These are phyloP conservation scores for Dendrocalamus sinicus DNA, from an alignment of 176 grass and related monocot species.

Conservation along the genomic window DNA sequence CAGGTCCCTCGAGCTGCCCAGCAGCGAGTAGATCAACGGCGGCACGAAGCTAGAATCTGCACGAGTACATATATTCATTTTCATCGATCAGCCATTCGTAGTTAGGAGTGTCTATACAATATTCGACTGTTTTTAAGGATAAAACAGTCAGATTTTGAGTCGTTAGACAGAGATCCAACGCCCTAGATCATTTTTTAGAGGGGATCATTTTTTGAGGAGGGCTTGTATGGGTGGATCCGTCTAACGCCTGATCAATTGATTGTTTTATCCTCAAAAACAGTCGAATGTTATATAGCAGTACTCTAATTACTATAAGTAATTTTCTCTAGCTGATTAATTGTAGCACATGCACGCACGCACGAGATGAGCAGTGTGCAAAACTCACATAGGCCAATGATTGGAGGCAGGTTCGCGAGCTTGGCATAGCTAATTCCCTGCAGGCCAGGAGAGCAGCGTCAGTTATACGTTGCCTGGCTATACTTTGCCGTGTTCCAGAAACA, in stretches of 20 bases:
- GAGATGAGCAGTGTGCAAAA: not conserved
- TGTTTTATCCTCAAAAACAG: too few relatives aligned
- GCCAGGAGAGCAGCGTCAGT: constrained; percentile 5
- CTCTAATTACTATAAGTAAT: not conserved
- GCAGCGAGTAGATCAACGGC: constrained; percentile 88
- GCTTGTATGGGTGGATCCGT: too few relatives aligned
- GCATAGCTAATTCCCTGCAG: constrained; percentile 98
- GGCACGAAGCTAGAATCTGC: constrained; percentile 98
- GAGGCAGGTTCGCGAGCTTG: constrained; percentile 93
- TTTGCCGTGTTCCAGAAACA: not conserved
- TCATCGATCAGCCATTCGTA: not conserved
- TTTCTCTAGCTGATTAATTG: not conserved
- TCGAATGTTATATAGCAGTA: too few relatives aligned
- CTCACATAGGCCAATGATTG: constrained; percentile 96
- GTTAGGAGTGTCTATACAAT: too few relatives aligned
- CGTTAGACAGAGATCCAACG: too few relatives aligned
- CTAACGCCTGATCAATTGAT: too few relatives aligned
- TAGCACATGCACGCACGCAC: not conserved
- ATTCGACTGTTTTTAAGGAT: too few relatives aligned
- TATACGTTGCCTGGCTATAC: not conserved
- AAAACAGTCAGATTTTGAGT: too few relatives aligned
- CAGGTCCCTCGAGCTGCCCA: constrained; percentile 90
- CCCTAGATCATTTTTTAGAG: too few relatives aligned
- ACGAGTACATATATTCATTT: not conserved
- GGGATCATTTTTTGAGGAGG: too few relatives aligned